These are phyloP conservation scores for Crithidia brevicula DNA, from an alignment of 208 protist species.

Conservation along the genomic window DNA sequence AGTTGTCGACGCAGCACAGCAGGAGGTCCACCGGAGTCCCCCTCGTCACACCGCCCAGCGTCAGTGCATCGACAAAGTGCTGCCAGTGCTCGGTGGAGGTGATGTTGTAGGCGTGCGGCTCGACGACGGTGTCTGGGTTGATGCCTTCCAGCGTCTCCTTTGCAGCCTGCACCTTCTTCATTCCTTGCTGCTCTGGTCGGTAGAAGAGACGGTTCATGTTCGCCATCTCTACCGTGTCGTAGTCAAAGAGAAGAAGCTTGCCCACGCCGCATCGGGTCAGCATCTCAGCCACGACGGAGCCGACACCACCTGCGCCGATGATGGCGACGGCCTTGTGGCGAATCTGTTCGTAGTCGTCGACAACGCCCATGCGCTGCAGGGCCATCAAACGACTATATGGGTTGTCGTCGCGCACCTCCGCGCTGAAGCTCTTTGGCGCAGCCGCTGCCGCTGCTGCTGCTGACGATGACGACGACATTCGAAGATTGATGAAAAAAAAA, in stretches of 20 bases:
- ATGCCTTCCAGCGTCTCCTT: constrained; percentile 87
- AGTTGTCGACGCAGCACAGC: constrained; percentile 97
- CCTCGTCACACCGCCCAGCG: constrained; percentile 46
- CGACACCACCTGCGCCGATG: constrained; percentile 96
- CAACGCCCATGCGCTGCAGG: constrained; percentile 97
- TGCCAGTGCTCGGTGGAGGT: constrained; percentile 93
- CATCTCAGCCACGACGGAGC: constrained; percentile 98
- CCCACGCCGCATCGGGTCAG: constrained; percentile 97
- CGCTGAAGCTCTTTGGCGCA: constrained; percentile 59
- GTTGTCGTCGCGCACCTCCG: constrained; percentile 94
- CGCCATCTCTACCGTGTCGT: constrained; percentile 97
- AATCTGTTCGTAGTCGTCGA: constrained; percentile 97
- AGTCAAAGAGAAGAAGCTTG: constrained; percentile 98
- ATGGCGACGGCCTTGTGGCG: constrained; percentile 91
- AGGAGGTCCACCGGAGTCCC: constrained; percentile 87
- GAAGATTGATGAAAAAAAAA: background rate
- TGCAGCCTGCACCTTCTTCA: constrained; percentile 95
- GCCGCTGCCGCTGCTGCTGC: background rate
- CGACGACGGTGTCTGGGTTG: constrained; percentile 97
- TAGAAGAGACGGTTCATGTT: constrained; percentile 99
- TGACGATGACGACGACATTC: background rate
- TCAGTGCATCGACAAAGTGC: constrained; percentile 79
- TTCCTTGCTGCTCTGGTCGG: constrained; percentile 94
- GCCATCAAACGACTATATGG: constrained; percentile 97
- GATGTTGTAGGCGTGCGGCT: constrained; percentile 94